A percentile compares a stretch with the other conserved stretches of the same genome.
phyloP scores from a whole-genome alignment of 345 rosid species.

The Streptanthus diversifolius region DNA sequence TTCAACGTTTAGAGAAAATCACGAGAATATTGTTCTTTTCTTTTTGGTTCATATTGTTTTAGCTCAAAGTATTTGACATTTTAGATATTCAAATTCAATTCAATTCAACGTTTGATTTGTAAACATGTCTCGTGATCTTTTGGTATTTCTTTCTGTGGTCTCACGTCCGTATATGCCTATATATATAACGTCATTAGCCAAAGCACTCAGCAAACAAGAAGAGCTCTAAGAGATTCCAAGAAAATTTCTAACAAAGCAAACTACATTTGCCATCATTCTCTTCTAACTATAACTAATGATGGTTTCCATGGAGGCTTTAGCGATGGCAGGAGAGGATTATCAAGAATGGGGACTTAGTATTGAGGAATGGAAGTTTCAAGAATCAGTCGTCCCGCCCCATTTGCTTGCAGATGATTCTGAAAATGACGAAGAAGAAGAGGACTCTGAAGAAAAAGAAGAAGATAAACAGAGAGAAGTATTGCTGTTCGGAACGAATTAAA shows the following conservation, averaged over 20 bases:
- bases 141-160: not conserved
- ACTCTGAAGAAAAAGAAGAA: not conserved
- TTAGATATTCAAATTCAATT: not conserved
- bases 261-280: not conserved
- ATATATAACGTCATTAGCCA: too few relatives aligned
- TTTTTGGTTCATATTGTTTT: not conserved
- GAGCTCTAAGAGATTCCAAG: too few relatives aligned
- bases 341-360: constrained; percentile 33
- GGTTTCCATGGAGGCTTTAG: constrained; percentile 44
- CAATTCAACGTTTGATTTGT: constrained; percentile 11
- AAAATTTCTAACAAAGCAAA: constrained; percentile 7
- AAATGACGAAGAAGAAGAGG: not conserved
- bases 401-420: constrained; percentile 25
- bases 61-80: constrained; percentile 19
- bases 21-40: constrained; percentile 22
- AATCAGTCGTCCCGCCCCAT: constrained; percentile 29
- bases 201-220: too few relatives aligned
- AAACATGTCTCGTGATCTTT: constrained; percentile 24
- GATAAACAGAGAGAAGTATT: too few relatives aligned
- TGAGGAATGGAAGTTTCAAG: constrained; percentile 41
- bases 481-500: too few relatives aligned
- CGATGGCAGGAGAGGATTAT: constrained; percentile 44
- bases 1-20: constrained; percentile 11
- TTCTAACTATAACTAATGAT: not conserved
- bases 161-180: too few relatives aligned